Evolutionary conservation across 78 protist species (phyloP).

Genomic region (Emiliania huxleyi): DNA sequence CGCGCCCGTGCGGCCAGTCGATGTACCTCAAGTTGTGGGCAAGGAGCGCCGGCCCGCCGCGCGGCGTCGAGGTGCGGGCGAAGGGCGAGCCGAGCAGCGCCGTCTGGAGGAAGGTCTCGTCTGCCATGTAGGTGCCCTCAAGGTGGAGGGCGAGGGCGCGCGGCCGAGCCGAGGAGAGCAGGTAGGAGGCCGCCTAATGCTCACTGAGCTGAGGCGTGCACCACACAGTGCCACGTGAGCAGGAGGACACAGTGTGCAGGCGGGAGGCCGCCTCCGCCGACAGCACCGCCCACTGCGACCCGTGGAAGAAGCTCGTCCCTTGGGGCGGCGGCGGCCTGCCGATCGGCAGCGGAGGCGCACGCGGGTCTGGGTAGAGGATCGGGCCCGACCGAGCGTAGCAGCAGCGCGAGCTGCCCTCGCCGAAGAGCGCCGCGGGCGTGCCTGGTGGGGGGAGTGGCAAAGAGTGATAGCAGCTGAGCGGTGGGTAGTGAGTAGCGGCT

Average conservation of each 20-base stretch:
- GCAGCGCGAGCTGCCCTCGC: not conserved
- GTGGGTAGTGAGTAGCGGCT: too few species aligned
- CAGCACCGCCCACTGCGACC: conserved; percentile 21
- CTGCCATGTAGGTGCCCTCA: not conserved
- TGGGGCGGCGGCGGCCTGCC: not conserved
- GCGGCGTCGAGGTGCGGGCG: not conserved
- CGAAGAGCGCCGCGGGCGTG: not conserved
- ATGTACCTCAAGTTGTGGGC: conserved; percentile 12
- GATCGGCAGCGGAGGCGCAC: not conserved
- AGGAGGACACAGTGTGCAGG: too few species aligned
- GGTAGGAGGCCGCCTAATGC: not conserved
- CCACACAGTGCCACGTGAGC: too few species aligned
- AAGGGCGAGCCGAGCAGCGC: not conserved
- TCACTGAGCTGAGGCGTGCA: too few species aligned
- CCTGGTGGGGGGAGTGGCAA: too few species aligned
- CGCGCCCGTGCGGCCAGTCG: conserved; percentile 44
- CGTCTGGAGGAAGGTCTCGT: conserved; percentile 4
- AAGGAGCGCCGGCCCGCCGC: not conserved
- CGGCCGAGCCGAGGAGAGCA: not conserved
- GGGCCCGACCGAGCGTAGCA: conserved; percentile 26
- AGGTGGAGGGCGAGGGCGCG: not conserved
- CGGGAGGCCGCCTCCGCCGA: not conserved
- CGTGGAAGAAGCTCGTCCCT: not conserved
- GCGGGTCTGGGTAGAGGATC: not conserved
- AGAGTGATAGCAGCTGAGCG: too few species aligned